Evolutionary conservation across 1,139 yeast genomes (phyloP).

Genomic region (Kodamaea arcana): DNA sequence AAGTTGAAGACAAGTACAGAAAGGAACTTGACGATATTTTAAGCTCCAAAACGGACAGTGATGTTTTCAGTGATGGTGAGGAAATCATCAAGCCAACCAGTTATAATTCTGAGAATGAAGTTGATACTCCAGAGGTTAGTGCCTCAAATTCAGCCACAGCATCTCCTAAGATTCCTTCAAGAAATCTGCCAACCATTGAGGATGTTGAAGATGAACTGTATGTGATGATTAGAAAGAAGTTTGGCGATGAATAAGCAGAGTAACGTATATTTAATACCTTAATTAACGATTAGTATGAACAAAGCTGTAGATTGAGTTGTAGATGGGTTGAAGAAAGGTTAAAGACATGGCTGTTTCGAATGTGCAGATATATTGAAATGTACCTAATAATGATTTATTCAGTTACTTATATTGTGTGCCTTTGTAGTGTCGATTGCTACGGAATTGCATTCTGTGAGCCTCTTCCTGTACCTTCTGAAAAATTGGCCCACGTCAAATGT

Average conservation of each 20-base stretch:
- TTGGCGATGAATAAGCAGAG: slow-evolving; percentile 17
- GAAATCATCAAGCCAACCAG: slow-evolving; percentile 3
- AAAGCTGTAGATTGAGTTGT: no score
- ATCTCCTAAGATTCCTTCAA: slow-evolving; percentile 10
- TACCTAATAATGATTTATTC: no score
- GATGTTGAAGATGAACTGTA: slow-evolving; percentile 47
- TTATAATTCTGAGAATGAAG: slow-evolving; percentile 1
- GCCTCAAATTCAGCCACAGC: slow-evolving; percentile 9
- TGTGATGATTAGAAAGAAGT: slow-evolving; percentile 38
- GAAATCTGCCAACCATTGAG: slow-evolving; percentile 29
- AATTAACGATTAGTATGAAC: no score
- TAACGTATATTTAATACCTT: neutral
- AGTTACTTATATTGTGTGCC: no score
- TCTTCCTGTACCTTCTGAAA: no score
- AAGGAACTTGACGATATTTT: slow-evolving; percentile 6
- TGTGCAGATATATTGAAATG: no score
- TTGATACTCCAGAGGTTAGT: slow-evolving; percentile 14
- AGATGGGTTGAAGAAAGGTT: no score
- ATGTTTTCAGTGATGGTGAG: slow-evolving; percentile 1
- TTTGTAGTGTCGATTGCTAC: no score
- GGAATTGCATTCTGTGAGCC: no score
- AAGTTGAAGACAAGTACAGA: slow-evolving; percentile 8
- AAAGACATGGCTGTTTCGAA: no score
- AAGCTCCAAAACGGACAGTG: neutral
- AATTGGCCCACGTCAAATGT: no score